phyloP scores from a whole-genome alignment of 441 rosid species.

The Hypseocharis bilobata region DNA sequence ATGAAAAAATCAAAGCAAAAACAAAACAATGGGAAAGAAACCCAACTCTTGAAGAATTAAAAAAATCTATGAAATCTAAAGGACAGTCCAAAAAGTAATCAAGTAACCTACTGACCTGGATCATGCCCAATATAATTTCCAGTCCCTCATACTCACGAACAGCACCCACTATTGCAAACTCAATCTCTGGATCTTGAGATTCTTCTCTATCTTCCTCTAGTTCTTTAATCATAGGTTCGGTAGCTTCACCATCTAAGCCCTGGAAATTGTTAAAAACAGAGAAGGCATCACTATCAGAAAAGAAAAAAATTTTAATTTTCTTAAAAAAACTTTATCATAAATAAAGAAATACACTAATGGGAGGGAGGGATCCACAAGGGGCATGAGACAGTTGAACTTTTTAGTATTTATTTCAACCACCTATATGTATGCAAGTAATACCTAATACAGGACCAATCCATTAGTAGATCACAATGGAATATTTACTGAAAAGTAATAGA shows the following conservation, averaged over 20 bases:
- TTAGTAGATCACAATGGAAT: too few species aligned
- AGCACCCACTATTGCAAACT: slow-evolving; percentile 98
- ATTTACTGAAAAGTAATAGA: too few species aligned
- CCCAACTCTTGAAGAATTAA: neutral
- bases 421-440: neutral
- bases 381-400: neutral
- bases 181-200: slow-evolving; percentile 97
- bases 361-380: neutral
- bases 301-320: neutral
- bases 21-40: neutral
- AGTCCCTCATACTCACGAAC: slow-evolving; percentile 90
- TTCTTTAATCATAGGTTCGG: slow-evolving; percentile 99
- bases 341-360: neutral
- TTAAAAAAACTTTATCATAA: neutral
- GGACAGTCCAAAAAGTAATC: slow-evolving; percentile 11
- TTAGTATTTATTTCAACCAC: neutral
- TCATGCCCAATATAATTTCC: slow-evolving; percentile 85
- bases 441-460: neutral
- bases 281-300: neutral
- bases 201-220: slow-evolving; percentile 99
- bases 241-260: slow-evolving; percentile 99
- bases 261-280: slow-evolving; percentile 26
- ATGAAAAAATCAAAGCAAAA: neutral
- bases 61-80: slow-evolving; percentile 7
- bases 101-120: slow-evolving; percentile 54